Percentiles rank a stretch among this genome's conserved stretches.
These are phyloP conservation scores for Fragaria iinumae DNA, from an alignment of 306 rosid genomes.

Conservation along the genomic window DNA sequence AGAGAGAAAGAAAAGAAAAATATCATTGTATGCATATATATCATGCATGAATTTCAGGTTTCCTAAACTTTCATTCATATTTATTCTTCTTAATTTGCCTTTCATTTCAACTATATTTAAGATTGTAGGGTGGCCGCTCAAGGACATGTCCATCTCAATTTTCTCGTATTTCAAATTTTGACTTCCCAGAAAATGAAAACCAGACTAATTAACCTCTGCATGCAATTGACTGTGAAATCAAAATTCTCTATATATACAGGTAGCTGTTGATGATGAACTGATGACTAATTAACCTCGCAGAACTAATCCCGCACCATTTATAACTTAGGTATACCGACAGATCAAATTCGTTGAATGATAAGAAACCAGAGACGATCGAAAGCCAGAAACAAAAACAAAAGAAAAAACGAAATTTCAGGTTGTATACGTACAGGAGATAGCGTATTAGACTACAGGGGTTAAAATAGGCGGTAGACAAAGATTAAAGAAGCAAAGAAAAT, in stretches of 20 bases:
- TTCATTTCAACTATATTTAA: slow-evolving; percentile 6
- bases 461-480: not conserved
- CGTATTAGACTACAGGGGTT: slow-evolving; percentile 4
- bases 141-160: not conserved
- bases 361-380: not conserved
- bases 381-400: not conserved
- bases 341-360: not conserved
- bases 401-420: not conserved
- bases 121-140: not conserved
- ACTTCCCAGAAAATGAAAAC: not conserved
- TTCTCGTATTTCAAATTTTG: not conserved
- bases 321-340: not conserved
- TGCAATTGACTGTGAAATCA: not conserved
- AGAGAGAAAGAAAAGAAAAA: not conserved
- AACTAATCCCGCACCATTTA: not conserved
- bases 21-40: not conserved
- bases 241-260: not conserved
- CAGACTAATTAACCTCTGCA: not conserved
- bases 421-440: too few relatives aligned
- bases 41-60: not conserved
- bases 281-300: not conserved
- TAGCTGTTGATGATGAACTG: not conserved
- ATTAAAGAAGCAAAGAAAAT: not conserved
- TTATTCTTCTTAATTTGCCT: not conserved
- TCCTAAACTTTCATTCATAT: slow-evolving; percentile 3